Conservation (phyloP, 345 rosid species). For the Lepidium africanum region DNA sequence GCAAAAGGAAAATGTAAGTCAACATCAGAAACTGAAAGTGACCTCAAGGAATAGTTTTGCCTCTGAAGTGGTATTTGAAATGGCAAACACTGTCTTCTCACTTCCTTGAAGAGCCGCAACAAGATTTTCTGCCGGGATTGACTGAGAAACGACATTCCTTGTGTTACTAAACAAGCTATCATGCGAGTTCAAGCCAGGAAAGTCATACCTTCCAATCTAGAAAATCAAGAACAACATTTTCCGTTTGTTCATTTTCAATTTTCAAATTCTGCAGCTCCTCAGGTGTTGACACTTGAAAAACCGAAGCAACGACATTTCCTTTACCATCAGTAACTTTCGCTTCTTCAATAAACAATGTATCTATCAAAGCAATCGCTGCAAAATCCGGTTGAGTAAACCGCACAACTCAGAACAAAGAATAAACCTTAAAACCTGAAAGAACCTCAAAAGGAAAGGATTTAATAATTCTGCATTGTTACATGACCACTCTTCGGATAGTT, state of each 20-base stretch:
- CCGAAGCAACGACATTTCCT: constrained; percentile 41
- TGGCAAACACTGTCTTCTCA: constrained; percentile 57
- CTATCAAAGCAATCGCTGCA: constrained; percentile 63
- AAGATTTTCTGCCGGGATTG: constrained; percentile 82
- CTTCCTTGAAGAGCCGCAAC: constrained; percentile 82
- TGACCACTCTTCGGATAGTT: constrained; percentile 73
- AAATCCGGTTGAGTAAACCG: constrained; percentile 3
- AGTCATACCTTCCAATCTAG: constrained; percentile 71
- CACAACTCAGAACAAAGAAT: not conserved
- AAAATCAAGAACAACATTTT: constrained; percentile 51
- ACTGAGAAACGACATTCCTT: constrained; percentile 28
- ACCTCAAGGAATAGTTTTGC: constrained; percentile 80
- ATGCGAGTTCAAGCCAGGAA: not conserved
- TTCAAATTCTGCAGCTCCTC: constrained; percentile 51
- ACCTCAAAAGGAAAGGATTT: not conserved
- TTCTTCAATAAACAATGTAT: constrained; percentile 47
- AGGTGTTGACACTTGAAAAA: constrained; percentile 52
- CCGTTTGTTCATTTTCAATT: constrained; percentile 36
- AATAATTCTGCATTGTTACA: constrained; percentile 32
- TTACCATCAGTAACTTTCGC: constrained; percentile 38
- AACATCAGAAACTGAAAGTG: constrained; percentile 1
- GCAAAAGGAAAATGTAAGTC: not conserved
- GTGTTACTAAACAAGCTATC: not conserved
- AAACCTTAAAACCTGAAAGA: not conserved
- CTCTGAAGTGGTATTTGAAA: constrained; percentile 53